phyloP scores from a whole-genome alignment of 352 stramenopile genomes.

The Albugo laibachii region DNA sequence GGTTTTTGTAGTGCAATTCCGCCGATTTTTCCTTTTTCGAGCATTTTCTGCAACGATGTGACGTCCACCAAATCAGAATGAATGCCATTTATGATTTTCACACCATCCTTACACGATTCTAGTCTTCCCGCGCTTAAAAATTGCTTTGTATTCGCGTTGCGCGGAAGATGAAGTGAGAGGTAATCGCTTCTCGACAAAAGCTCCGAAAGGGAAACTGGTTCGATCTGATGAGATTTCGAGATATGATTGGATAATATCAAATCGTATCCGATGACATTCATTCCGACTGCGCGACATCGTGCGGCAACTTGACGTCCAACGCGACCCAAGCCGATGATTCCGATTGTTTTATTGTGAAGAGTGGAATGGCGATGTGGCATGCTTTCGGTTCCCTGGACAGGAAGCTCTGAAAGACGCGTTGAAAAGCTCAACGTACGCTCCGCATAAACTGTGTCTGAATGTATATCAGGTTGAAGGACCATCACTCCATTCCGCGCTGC shows the following conservation, averaged over 20 bases:
- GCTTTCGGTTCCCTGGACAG: conserved; percentile 3
- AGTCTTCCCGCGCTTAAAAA: conserved; percentile 74
- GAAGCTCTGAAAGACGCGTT: conserved; percentile 33
- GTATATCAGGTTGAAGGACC: conserved; percentile 92
- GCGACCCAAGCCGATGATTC: conserved; percentile 86
- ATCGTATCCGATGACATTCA: conserved; percentile 89
- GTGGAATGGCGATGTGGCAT: conserved; percentile 25
- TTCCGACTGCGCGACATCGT: conserved; percentile 83
- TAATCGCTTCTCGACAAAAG: conserved; percentile 87
- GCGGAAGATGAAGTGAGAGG: conserved; percentile 91
- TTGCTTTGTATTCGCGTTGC: conserved; percentile 87
- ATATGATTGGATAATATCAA: conserved; percentile 79
- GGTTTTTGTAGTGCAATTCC: conserved; percentile 15
- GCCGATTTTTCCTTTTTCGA: conserved; percentile 65
- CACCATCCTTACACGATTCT: conserved; percentile 79
- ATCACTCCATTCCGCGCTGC: conserved; percentile 84
- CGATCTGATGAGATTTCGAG: conserved; percentile 54
- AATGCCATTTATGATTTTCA: conserved; percentile 88
- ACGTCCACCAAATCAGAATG: conserved; percentile 88
- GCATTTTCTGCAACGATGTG: conserved; percentile 67
- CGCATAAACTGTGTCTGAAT: conserved; percentile 89
- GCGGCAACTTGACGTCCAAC: conserved; percentile 88
- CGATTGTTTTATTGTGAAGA: conserved; percentile 83
- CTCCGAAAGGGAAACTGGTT: conserved; percentile 66
- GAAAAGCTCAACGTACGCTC: conserved; percentile 89